Base-by-base conservation (phyloP, 345 rosid genomes). In the Litchi chinensis region DNA sequence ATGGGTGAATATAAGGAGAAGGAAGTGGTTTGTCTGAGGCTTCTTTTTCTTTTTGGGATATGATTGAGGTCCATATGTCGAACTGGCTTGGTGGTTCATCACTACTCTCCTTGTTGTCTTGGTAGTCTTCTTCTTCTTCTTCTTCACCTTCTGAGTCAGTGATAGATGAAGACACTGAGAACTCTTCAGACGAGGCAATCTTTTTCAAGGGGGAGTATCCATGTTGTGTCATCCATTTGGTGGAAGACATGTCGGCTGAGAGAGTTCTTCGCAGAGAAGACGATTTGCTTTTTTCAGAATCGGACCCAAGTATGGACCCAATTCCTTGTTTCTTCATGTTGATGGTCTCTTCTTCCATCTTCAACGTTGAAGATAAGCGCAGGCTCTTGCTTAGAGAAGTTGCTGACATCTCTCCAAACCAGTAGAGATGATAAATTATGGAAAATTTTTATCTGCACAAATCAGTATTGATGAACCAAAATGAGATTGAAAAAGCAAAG, bases 241-340 rank as follows among this genome's bases (percentile, higher is more conserved):
- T 85, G 79, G 98, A 93, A 3, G 96, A 92, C 93, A 95, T 88
- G 74, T 93, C 97, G 15, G 98, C 97, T 0, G 98, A 92, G 37
- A 92, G 89, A 37, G 99, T 93, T 65, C 98, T 76, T 39, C 91
- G 83, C 2, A 96, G 88, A 5, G 99, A 90, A 79, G 91, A 81
- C 72, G 93, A 39, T 39, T 76, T 24, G 37, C 73, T 74, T 48
- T 44, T 80, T 16, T 85, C 85, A 43, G 76, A 48, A 76, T 83
- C 91, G 39, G 86, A 79, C 15, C 88, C 89, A 73, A 95, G 97
- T 81, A 95, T 89, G 8, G 97, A 88, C 54, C 90, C 89, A 70
- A 93, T 91, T 13, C 99, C 99, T 84, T 88, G 93, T 66, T 80
- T 85, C 78, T 78, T 75, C 11, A 44, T 78, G 60, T 68, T 32